These are phyloP conservation scores for Actinidia arguta DNA, from an alignment of 179 eudicot genomes.

Conservation along the genomic window DNA sequence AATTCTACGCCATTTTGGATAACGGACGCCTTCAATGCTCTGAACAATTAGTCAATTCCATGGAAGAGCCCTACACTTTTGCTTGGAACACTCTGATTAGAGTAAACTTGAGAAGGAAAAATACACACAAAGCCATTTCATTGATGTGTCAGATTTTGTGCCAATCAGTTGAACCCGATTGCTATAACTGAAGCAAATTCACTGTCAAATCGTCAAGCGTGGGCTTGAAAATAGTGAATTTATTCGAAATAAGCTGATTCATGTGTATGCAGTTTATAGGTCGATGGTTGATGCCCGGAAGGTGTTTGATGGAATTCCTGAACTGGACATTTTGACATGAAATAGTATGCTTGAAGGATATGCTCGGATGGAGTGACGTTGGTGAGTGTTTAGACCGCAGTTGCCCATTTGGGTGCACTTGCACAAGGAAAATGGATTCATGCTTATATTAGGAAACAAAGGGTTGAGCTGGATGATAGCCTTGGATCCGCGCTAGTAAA, in stretches of 20 bases:
- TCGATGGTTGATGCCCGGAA: constrained; percentile 17
- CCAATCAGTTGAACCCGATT: constrained; percentile 16
- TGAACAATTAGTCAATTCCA: constrained; percentile 12
- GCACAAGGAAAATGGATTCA: constrained; percentile 33
- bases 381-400: constrained; percentile 21
- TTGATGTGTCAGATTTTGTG: constrained; percentile 13
- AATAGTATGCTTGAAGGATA: constrained; percentile 35
- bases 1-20: constrained; percentile 21
- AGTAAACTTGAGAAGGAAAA: constrained; percentile 17
- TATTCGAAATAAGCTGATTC: constrained; percentile 32
- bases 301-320: constrained; percentile 27
- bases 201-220: constrained; percentile 21
- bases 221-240: neutral
- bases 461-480: constrained; percentile 18
- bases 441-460: constrained; percentile 23
- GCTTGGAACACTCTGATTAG: constrained; percentile 26
- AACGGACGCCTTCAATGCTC: constrained; percentile 16
- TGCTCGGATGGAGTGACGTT: constrained; percentile 15
- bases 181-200: constrained; percentile 26
- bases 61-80: constrained; percentile 23
- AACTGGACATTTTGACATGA: constrained; percentile 26
- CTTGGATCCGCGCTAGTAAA: constrained; percentile 29
- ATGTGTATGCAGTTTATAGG: constrained; percentile 16
- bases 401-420: constrained; percentile 27
- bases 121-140: constrained; percentile 15